These are phyloP conservation scores for Penicillium sp. DNA, from an alignment of 2,329 filamentous ascomycete species.

Conservation along the genomic window DNA sequence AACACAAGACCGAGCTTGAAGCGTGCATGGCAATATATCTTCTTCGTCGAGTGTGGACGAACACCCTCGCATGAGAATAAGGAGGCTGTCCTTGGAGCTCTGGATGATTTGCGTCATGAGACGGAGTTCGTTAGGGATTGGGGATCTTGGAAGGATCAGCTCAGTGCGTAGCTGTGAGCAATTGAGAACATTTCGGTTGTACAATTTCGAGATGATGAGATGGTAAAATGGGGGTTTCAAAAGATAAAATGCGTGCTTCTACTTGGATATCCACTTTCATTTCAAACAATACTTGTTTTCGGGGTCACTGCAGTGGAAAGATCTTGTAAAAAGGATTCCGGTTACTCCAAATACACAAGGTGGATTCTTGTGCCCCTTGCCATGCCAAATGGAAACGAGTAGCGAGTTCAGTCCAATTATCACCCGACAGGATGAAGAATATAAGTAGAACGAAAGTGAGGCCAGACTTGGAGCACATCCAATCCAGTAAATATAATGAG, in stretches of 20 bases:
- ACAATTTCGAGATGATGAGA: constrained; percentile 4
- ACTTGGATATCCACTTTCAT: neutral
- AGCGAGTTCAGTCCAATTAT: neutral
- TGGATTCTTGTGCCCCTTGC: neutral
- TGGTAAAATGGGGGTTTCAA: neutral
- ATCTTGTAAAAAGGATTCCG: neutral
- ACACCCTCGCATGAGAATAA: constrained; percentile 31
- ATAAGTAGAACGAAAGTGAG: neutral
- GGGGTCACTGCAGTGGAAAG: neutral
- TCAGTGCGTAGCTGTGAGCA: constrained; percentile 11
- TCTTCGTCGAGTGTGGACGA: constrained; percentile 88
- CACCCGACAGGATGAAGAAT: neutral
- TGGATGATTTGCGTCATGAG: constrained; percentile 39
- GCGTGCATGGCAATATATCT: constrained; percentile 85
- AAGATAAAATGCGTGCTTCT: neutral
- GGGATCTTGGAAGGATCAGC: constrained; percentile 47
- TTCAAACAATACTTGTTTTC: neutral
- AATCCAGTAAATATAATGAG: neutral
- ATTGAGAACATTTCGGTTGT: neutral
- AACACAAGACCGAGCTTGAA: constrained; percentile 79
- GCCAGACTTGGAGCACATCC: neutral
- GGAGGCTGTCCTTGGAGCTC: constrained; percentile 36
- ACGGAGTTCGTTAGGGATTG: constrained; percentile 46
- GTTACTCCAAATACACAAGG: neutral
- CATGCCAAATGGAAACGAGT: neutral